Percentiles rank a stretch among this genome's conserved stretches.
Conservation (phyloP, 345 rosid species). For the Gossypium longicalyx region DNA sequence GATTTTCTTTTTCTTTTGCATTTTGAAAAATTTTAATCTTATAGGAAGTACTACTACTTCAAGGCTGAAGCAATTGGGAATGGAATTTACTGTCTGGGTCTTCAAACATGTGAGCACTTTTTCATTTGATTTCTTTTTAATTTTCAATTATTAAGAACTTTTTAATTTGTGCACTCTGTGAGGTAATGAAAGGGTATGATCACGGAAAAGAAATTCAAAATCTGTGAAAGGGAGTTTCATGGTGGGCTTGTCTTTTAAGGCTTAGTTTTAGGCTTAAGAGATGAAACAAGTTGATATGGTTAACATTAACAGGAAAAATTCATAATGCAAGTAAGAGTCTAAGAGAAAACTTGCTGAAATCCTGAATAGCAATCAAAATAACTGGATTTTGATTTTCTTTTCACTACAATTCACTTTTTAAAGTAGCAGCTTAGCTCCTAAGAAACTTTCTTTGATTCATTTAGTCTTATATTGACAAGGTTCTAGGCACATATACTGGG, state of each 20-base stretch:
- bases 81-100: conserved; percentile 99
- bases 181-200: neutral
- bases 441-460: neutral
- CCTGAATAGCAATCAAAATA: neutral
- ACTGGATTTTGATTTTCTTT: neutral
- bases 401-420: neutral
- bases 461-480: neutral
- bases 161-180: neutral
- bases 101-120: conserved; percentile 79
- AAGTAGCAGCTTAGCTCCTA: neutral
- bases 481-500: neutral
- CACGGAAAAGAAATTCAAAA: neutral
- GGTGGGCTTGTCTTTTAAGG: neutral
- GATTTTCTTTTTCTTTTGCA: conserved; percentile 9
- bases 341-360: neutral
- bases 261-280: neutral
- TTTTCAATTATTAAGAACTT: conserved; percentile 4
- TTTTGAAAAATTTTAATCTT: conserved; percentile 23
- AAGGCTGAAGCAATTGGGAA: conserved; percentile 91
- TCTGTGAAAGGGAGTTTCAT: neutral
- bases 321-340: neutral
- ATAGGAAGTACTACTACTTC: conserved; percentile 78
- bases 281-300: neutral
- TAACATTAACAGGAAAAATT: neutral
- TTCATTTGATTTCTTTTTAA: conserved; percentile 19